phyloP scores from a whole-genome alignment of 2,329 filamentous ascomycete species.

The Penicillium sp. region DNA sequence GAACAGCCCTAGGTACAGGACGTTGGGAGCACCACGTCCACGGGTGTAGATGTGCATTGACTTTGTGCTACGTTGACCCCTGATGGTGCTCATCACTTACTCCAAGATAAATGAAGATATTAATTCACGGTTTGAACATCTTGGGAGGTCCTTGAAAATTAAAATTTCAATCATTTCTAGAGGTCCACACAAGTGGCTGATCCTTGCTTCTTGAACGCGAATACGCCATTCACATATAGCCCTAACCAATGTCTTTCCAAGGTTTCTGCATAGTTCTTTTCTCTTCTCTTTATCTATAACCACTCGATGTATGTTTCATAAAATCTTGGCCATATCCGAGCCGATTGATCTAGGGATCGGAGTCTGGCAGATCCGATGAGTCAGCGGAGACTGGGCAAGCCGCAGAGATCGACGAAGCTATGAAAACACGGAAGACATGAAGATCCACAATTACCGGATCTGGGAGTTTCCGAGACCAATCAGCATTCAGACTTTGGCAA shows the following conservation, averaged over 20 bases:
- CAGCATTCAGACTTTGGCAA: background rate
- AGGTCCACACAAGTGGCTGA: background rate
- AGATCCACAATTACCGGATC: background rate
- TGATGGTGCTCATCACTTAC: background rate
- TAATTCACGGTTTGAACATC: no score
- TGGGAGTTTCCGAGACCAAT: background rate
- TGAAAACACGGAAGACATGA: background rate
- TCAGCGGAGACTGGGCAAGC: background rate
- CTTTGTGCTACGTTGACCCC: background rate
- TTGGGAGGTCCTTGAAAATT: no score
- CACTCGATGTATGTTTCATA: background rate
- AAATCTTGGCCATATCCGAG: background rate
- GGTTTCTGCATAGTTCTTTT: background rate
- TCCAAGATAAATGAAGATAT: no score
- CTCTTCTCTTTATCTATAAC: background rate
- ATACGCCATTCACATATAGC: no score
- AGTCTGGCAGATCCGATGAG: background rate
- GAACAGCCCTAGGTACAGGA: background rate
- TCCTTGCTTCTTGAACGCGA: background rate
- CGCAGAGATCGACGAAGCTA: background rate
- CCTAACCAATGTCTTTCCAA: background rate
- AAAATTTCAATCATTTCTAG: no score
- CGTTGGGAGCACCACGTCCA: background rate
- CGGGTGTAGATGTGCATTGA: background rate
- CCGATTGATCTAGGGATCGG: background rate